Evolutionary conservation across 441 rosid species (phyloP), one percentile per base, ranked within the genome.

Genomic region (Corymbia calophylla): DNA sequence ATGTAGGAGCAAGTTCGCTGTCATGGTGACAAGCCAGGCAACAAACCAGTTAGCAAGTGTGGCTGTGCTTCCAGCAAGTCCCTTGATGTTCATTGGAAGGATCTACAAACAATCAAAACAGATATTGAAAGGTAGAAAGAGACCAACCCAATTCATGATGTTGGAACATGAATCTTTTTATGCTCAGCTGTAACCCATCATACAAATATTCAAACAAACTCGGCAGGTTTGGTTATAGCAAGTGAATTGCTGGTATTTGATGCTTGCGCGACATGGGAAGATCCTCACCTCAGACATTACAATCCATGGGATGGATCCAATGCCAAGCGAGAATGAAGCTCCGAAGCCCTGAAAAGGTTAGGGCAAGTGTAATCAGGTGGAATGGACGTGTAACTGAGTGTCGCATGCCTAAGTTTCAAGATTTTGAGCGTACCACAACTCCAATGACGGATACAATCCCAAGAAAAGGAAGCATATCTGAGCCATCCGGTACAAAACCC

Each of bases 251-350:
- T 77, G 84, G 53, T 77, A 8, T 44, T 44, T 60, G 31, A 56
- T 56, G 66, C 60, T 47, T 21, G 18, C 13, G n/a, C n/a, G 7
- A 54, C 66, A 56, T 55, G n/a, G 49, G 49, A 86, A 12, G 48
- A 7, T 51, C 47, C 60, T 66, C 93, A 96, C 99, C 99, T 98
- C 99, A 27, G 99, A 96, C 99, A 96, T 98, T 91, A 97, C 95
- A 89, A 98, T 16, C 99, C 99, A 98, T 35, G 99, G 99, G 92
- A 98, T 95, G 23, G 99, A 94, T 56, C 99, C 99, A 93, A 96
- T 93, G 91, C 99, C 99, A 89, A 97, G 91, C 87, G 99, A 97
- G 95, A 96, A 97, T 77, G 93, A 39, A 91, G 93, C 87, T 53
- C 97, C 97, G 94, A 98, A 88, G 86, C 91, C 93, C 99, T 98